Evolutionary conservation across 148 eudicot species (phyloP), one percentile per base, ranked within the genome.

Genomic region (Bassia scoparia): DNA sequence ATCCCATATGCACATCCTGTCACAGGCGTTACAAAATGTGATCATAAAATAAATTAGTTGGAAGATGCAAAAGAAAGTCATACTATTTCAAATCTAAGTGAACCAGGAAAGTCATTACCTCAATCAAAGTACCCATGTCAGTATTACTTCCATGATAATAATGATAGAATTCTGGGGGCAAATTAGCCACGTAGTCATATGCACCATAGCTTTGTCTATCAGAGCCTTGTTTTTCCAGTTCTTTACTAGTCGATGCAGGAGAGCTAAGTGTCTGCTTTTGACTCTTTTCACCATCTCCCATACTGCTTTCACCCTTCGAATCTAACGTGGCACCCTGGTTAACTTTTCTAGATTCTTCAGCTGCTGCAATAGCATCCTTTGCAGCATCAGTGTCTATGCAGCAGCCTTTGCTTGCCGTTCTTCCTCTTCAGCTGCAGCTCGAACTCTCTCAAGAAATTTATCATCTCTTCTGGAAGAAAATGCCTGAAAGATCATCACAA

Each of bases 391-490:
- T 88, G 73, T 83, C 89, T 62, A n/a, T n/a, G 93, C 96, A 67
- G 90, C 96, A 80, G 87, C 93, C 79, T 77, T 80, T 65, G 91
- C 90, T 79, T 84, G 93, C 46, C 88, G 96, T 72, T 92, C 97
- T 81, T 92, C 97, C 76, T 92, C 97, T 78, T 92, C 97, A 74
- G 87, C 97, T 29, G 96, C 96, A 77, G 91, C 96, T 81, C 84
- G 84, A 67, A 92, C 93, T 81, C 84, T 81, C 79, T 92, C 97
- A 63, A 92, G 86, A 83, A 92, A 92, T 58, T 90, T 88, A 83
- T 92, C 89, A 74, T 92, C 97, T 71, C 97, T 73, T 92, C 97
- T 11, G 96, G 97, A 58, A 92, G 83, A 81, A 92, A 92, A 82
- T 90, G 93, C 54, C 98, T 93, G 90, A 80, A 79, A 64, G 62